phyloP scores from a whole-genome alignment of 192 early-diverging fungal genomes.

The Gigaspora rosea region DNA sequence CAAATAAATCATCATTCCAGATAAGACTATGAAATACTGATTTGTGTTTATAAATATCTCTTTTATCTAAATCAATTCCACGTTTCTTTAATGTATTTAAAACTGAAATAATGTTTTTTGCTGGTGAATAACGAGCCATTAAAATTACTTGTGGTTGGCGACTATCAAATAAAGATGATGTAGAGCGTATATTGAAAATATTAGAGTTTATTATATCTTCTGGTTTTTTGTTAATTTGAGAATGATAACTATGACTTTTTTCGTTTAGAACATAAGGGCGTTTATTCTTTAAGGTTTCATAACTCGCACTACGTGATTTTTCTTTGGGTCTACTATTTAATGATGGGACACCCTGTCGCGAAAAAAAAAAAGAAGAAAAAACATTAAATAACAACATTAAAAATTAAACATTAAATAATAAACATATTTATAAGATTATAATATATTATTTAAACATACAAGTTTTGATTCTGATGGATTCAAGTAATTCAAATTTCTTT shows the following conservation, averaged over 20 bases:
- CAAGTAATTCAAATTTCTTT: too few species aligned
- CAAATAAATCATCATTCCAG: slow-evolving; percentile 14
- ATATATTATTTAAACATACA: too few species aligned
- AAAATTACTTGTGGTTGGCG: slow-evolving; percentile 2
- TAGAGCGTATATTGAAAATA: not conserved
- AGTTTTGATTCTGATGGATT: too few species aligned
- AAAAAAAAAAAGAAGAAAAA: too few species aligned
- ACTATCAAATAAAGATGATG: not conserved
- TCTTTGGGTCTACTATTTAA: too few species aligned
- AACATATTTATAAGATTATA: too few species aligned
- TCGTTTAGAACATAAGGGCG: not conserved
- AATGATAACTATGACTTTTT: not conserved
- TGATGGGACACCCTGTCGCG: too few species aligned
- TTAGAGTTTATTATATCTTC: not conserved
- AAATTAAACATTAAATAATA: too few species aligned
- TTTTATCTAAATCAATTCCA: not conserved
- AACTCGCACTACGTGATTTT: too few species aligned
- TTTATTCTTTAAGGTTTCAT: not conserved
- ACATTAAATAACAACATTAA: too few species aligned
- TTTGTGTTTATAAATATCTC: slow-evolving; percentile 1
- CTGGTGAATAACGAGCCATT: not conserved
- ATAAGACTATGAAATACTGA: slow-evolving; percentile 7
- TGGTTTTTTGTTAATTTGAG: not conserved
- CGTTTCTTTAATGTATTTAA: slow-evolving; percentile 5
- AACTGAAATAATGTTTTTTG: slow-evolving; percentile 5